Evolutionary conservation across 1,284 basidiomycete genomes (phyloP).

Genomic region (Ustilago xerochloae): DNA sequence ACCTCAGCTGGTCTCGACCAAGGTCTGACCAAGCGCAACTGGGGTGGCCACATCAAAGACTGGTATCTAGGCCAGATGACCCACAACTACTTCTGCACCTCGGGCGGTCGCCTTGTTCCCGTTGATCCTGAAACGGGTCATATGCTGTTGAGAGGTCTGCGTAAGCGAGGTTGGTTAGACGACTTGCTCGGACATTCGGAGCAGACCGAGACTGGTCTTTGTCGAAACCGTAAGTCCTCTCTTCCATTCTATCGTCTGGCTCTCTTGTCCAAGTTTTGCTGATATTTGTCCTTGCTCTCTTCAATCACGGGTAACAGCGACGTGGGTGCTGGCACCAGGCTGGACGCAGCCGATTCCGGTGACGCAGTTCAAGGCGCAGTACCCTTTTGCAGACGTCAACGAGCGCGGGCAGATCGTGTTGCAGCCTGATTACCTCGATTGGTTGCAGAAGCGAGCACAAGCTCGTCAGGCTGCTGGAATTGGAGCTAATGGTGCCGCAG

Average conservation of each 20-base stretch:
- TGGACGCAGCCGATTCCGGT: conserved; percentile 47
- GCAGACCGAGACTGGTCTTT: conserved; percentile 22
- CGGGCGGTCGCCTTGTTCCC: conserved; percentile 25
- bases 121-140: conserved; percentile 43
- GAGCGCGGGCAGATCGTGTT: conserved; percentile 24
- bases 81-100: conserved; percentile 42
- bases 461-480: background rate
- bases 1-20: too few relatives aligned
- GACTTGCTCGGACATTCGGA: conserved; percentile 8
- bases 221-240: conserved; percentile 27
- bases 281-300: background rate
- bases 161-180: conserved; percentile 24
- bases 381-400: conserved; percentile 34
- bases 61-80: conserved; percentile 29
- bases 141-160: conserved; percentile 27
- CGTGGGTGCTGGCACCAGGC: conserved; percentile 26
- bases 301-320: conserved; percentile 9
- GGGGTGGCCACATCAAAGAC: conserved; percentile 37
- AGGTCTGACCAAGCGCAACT: conserved; percentile 20
- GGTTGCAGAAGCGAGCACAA: conserved; percentile 26
- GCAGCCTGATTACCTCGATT: conserved; percentile 21
- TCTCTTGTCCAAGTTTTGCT: background rate
- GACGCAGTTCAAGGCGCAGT: conserved; percentile 41
- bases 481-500: background rate
- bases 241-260: background rate